These are phyloP conservation scores for Paecilomyces niveus DNA, from an alignment of 2,329 filamentous ascomycete genomes.

Conservation along the genomic window DNA sequence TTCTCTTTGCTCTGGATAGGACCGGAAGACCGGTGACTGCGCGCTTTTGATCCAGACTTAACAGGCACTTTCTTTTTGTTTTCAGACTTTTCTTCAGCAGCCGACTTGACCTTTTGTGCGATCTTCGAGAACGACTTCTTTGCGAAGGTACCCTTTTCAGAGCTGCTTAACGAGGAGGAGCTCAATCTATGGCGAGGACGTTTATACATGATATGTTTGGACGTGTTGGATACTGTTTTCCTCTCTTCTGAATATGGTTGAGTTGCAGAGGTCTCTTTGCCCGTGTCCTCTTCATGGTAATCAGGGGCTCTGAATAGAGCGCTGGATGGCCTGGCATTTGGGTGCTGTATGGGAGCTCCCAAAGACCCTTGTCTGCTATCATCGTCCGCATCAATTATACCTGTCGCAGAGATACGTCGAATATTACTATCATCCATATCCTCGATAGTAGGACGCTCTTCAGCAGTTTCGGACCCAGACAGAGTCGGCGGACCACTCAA, in stretches of 20 bases:
- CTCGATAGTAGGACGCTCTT: background rate
- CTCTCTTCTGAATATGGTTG: background rate
- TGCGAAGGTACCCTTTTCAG: slow-evolving; percentile 12
- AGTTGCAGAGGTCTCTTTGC: background rate
- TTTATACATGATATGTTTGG: slow-evolving; percentile 2
- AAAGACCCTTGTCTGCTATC: background rate
- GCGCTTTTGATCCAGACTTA: slow-evolving; percentile 7
- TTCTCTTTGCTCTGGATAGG: slow-evolving; percentile 10
- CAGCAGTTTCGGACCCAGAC: background rate
- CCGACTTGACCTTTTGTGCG: slow-evolving; percentile 26
- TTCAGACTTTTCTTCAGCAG: slow-evolving; percentile 17
- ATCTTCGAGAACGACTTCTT: slow-evolving; percentile 25
- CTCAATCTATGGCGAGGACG: slow-evolving; percentile 6
- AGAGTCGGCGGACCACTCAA: background rate
- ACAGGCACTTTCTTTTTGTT: slow-evolving; percentile 14
- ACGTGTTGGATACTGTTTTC: background rate
- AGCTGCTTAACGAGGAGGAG: slow-evolving; percentile 12
- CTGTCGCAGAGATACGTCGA: background rate
- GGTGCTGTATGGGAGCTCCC: background rate
- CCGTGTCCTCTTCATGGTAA: background rate
- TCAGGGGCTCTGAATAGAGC: background rate
- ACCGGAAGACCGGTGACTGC: slow-evolving; percentile 1
- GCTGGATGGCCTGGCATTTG: background rate
- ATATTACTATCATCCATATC: background rate
- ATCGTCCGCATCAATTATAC: background rate